Evolutionary conservation across 2,329 filamentous ascomycete species (phyloP).

Genomic region (Cercospora sp.): DNA sequence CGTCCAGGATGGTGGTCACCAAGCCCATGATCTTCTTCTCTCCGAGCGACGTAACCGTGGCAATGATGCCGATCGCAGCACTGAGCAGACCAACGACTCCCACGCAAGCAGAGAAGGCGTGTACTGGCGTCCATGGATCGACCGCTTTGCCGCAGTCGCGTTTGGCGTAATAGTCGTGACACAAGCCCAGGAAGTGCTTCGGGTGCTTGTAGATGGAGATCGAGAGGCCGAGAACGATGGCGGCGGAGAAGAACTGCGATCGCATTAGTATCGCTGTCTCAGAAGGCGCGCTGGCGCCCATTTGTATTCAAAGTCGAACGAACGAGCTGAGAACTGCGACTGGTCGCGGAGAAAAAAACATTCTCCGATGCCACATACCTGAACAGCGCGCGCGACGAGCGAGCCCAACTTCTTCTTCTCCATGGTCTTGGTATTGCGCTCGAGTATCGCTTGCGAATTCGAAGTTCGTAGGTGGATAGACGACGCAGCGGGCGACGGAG

Average conservation of each 20-base stretch:
- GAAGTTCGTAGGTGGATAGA: background rate
- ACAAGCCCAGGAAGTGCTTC: background rate
- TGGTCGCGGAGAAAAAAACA: too few relatives aligned
- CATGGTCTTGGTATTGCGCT: background rate
- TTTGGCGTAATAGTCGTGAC: background rate
- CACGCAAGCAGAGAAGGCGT: conserved; percentile 13
- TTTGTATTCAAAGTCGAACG: too few relatives aligned
- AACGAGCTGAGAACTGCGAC: too few relatives aligned
- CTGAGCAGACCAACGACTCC: conserved; percentile 20
- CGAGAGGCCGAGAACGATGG: conserved; percentile 20
- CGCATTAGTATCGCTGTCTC: too few relatives aligned
- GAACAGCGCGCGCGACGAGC: background rate
- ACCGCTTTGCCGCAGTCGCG: background rate
- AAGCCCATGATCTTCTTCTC: conserved; percentile 7
- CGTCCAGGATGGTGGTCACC: conserved; percentile 11
- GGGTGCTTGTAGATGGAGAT: background rate
- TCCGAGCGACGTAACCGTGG: conserved; percentile 6
- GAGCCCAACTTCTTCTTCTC: background rate
- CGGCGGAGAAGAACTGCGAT: conserved; percentile 15
- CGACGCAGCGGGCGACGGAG: background rate
- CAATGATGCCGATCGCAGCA: conserved; percentile 14
- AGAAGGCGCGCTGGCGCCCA: too few relatives aligned
- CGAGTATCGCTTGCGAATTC: background rate
- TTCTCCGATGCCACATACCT: background rate
- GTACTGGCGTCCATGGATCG: background rate